These are phyloP conservation scores for Carnegiea gigantea DNA, from an alignment of 179 eudicot species.

Conservation along the genomic window DNA sequence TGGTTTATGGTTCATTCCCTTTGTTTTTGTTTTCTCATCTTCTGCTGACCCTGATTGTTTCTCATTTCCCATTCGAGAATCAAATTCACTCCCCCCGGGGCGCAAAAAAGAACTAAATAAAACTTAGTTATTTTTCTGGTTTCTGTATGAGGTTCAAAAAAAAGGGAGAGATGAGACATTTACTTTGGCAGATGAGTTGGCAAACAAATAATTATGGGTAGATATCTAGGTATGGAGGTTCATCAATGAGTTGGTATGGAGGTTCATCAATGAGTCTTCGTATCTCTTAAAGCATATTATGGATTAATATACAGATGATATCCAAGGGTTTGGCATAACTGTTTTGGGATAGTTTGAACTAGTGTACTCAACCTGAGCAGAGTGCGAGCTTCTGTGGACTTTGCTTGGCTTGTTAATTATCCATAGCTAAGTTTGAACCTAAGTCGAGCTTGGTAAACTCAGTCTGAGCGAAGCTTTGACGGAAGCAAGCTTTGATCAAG, in stretches of 20 bases:
- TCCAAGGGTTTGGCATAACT: neutral
- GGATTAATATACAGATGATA: neutral
- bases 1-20: neutral
- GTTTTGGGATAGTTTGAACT: neutral
- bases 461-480: neutral
- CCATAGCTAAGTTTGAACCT: neutral
- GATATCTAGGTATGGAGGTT: neutral
- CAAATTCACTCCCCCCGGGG: neutral
- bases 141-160: no score
- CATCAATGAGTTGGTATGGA: neutral
- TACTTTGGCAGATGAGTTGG: neutral
- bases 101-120: neutral
- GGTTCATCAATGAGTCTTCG: neutral
- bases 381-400: neutral
- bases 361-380: neutral
- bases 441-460: neutral
- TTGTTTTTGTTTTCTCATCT: conserved; percentile 1
- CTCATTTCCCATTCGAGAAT: neutral
- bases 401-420: neutral
- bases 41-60: neutral
- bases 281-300: neutral
- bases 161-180: neutral
- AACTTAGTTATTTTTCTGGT: no score
- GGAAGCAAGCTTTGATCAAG: neutral
- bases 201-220: neutral